These are phyloP conservation scores for Calonectria hongkongensis DNA, from an alignment of 2,329 filamentous ascomycete genomes.

Conservation along the genomic window DNA sequence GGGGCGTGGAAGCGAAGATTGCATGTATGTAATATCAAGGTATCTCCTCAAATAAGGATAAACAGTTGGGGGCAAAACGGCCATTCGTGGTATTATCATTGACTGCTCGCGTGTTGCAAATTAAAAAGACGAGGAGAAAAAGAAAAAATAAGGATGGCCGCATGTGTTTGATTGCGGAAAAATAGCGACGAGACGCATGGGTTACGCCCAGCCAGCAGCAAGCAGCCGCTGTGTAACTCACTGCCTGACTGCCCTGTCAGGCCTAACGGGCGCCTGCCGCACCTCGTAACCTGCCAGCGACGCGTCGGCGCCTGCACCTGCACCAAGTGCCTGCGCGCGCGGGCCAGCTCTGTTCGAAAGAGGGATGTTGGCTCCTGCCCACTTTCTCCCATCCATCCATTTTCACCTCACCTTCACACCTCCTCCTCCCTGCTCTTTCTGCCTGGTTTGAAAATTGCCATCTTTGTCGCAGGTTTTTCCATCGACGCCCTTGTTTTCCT, in stretches of 20 bases:
- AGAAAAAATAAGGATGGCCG: background rate
- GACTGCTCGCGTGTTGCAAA: background rate
- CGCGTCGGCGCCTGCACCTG: slow-evolving; percentile 45
- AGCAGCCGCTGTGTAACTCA: slow-evolving; percentile 9
- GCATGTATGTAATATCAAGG: slow-evolving; percentile 15
- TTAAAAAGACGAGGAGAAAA: background rate
- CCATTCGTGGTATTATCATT: background rate
- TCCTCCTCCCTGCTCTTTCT: slow-evolving; percentile 38
- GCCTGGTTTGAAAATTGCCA: slow-evolving; percentile 25
- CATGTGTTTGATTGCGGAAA: slow-evolving; percentile 17
- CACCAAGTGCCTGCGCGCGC: slow-evolving; percentile 42
- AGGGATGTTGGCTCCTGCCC: slow-evolving; percentile 41
- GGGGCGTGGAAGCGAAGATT: background rate
- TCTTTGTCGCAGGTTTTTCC: slow-evolving; percentile 27
- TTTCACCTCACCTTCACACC: slow-evolving; percentile 42
- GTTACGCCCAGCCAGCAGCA: slow-evolving; percentile 14
- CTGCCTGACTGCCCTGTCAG: slow-evolving; percentile 18
- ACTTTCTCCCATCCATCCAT: slow-evolving; percentile 43
- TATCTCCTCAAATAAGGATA: background rate
- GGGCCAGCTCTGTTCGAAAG: slow-evolving; percentile 40
- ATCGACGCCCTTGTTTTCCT: slow-evolving; percentile 22
- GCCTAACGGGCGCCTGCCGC: slow-evolving; percentile 31
- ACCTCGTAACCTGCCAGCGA: slow-evolving; percentile 33
- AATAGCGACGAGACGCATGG: background rate
- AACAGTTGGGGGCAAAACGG: background rate